Conservation (phyloP, 176 grass and related monocot genomes). For the Aegilops sharonensis region DNA sequence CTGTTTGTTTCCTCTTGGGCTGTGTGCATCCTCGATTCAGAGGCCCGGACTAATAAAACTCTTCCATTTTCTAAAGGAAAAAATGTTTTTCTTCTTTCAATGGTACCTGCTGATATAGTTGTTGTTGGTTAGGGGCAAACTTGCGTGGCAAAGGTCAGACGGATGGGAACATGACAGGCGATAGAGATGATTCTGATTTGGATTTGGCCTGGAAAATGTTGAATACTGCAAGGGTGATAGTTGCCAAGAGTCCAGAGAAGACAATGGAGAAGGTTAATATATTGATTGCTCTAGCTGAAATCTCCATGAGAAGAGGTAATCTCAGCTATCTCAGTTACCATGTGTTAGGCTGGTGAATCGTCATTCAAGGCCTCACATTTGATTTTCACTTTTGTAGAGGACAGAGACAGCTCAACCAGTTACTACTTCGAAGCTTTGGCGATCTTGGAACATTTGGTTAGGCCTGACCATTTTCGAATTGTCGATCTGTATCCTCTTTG, state of each 20-base stretch:
- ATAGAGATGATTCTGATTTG: slow-evolving; percentile 90
- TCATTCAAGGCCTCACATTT: slow-evolving; percentile 1
- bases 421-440: slow-evolving; percentile 76
- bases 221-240: slow-evolving; percentile 88
- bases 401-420: slow-evolving; percentile 61
- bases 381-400: slow-evolving; percentile 53
- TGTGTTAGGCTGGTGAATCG: not conserved
- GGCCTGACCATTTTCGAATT: slow-evolving; percentile 57
- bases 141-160: slow-evolving; percentile 42
- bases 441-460: slow-evolving; percentile 65
- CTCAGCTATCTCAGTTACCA: not conserved
- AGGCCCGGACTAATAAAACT: not conserved
- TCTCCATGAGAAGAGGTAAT: slow-evolving; percentile 78
- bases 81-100: not conserved
- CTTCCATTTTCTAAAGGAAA: not conserved
- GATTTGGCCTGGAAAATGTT: slow-evolving; percentile 94
- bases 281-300: slow-evolving; percentile 65
- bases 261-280: slow-evolving; percentile 75
- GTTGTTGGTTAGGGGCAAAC: slow-evolving; percentile 39
- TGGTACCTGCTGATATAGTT: slow-evolving; percentile 24
- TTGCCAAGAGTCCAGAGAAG: slow-evolving; percentile 58
- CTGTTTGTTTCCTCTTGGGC: not conserved
- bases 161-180: slow-evolving; percentile 38
- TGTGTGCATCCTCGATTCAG: not conserved
- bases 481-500: slow-evolving; percentile 70